phyloP scores from a whole-genome alignment of 768 basidiomycete species.

The Suillus occidentalis region DNA sequence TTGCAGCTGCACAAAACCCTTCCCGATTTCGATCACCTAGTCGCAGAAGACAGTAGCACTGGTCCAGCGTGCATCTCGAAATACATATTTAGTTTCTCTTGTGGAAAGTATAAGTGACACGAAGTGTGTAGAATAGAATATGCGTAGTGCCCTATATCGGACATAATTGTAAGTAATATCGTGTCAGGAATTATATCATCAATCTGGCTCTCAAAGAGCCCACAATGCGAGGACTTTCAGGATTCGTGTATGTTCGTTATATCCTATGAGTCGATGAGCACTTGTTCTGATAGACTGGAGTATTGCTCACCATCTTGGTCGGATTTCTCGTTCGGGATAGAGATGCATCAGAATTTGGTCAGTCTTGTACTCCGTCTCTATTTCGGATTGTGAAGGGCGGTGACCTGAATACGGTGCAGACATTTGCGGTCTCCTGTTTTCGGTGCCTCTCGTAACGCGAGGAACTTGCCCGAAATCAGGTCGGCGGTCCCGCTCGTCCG shows the following conservation, averaged over 20 bases:
- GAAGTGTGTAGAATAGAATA: background rate
- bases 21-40: conserved; percentile 21
- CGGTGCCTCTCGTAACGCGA: conserved; percentile 19
- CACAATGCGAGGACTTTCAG: background rate
- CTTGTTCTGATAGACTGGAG: background rate
- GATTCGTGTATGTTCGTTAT: conserved; percentile 5
- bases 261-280: conserved; percentile 4
- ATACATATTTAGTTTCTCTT: conserved; percentile 21
- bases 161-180: background rate
- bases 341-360: conserved; percentile 37
- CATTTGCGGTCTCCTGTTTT: conserved; percentile 19
- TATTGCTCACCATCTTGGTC: conserved; percentile 30
- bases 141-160: conserved; percentile 1
- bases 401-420: conserved; percentile 12
- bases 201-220: background rate
- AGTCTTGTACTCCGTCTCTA: conserved; percentile 31
- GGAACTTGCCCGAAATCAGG: conserved; percentile 8
- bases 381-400: conserved; percentile 27
- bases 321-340: conserved; percentile 33
- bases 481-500: conserved; percentile 9
- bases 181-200: background rate
- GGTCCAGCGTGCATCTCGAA: conserved; percentile 14
- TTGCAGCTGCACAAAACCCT: conserved; percentile 18
- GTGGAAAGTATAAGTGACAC: conserved; percentile 10
- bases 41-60: conserved; percentile 13